Evolutionary conservation across 441 rosid genomes (phyloP), one percentile per base, ranked within the genome.

Genomic region (Cnidoscolus chayamansa): DNA sequence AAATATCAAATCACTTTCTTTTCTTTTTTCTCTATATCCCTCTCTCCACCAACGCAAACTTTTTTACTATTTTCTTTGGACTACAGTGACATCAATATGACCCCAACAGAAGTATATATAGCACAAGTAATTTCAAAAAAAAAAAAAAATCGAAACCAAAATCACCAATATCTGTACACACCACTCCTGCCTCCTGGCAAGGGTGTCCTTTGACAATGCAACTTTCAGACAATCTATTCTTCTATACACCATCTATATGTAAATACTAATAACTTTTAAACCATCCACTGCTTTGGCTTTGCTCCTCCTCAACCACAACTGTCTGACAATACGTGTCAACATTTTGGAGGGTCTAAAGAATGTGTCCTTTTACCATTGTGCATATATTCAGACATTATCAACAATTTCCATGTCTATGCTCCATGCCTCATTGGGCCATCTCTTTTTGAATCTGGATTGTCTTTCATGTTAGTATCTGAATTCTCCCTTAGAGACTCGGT

Each of bases 401-500:
- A 63, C 31, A 45, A 40, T 47, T 77, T 55, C 68, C 65, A 54
- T 17, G 64, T 56, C 81, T 79, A 74, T 6, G 47, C 57, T 59
- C 60, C 72, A 69, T 68, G 57, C 51, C 60, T 77, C 67, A 78
- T 75, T 72, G 68, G 63, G 40, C 73, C 49, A 6, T 80, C 84
- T 49, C 68, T 79, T 74, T 76, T 78, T 48, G 72, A 67, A 67
- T 78, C 85, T 25, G 76, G 81, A 75, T 77, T 72, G 2, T 88
- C 89, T 37, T 87, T 89, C 72, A 53, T 80, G 71, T 87, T 85
- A 0, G 77, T 74, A 35, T 81, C 90, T 20, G 84, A 80, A 78
- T 74, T 84, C 72, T 82, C 87, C 74, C 71, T 82, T 65, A 59
- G 81, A 59, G 78, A 63, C 67, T 88, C 91, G 0, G 78, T 72